These are phyloP conservation scores for Aspergillus funiculosus DNA, from an alignment of 495 filamentous ascomycete species.

Conservation along the genomic window DNA sequence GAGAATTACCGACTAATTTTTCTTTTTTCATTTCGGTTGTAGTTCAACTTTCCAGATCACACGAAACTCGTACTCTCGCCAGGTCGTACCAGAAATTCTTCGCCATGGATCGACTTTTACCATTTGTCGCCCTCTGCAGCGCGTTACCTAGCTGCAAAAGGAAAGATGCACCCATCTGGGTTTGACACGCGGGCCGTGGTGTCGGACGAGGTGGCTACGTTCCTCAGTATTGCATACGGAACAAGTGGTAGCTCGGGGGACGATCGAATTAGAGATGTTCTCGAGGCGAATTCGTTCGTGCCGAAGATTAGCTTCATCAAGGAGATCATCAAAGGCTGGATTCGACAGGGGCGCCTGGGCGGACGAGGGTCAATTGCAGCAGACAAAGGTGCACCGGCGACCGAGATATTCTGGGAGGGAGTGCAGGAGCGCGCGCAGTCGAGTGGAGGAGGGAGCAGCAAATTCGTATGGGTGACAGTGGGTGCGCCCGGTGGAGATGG, in stretches of 20 bases:
- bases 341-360: conserved; percentile 64
- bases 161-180: conserved; percentile 51
- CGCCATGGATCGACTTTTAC: conserved; percentile 73
- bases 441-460: conserved; percentile 53
- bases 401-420: conserved; percentile 61
- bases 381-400: conserved; percentile 39
- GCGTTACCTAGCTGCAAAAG: conserved; percentile 52
- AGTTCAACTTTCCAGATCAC: conserved; percentile 97
- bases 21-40: too few species aligned
- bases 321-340: conserved; percentile 65
- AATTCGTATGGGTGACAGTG: conserved; percentile 80
- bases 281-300: conserved; percentile 73
- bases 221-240: conserved; percentile 53
- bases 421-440: conserved; percentile 46
- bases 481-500: conserved; percentile 71
- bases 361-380: conserved; percentile 26
- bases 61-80: conserved; percentile 82
- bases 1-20: too few species aligned
- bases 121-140: conserved; percentile 69
- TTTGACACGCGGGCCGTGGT: conserved; percentile 49
- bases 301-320: conserved; percentile 72
- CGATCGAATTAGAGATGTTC: conserved; percentile 55
- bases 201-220: conserved; percentile 56
- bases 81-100: conserved; percentile 52
- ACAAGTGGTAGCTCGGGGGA: conserved; percentile 44